phyloP scores from a whole-genome alignment of 208 protist species.

The Plasmodiophora brassicae region DNA sequence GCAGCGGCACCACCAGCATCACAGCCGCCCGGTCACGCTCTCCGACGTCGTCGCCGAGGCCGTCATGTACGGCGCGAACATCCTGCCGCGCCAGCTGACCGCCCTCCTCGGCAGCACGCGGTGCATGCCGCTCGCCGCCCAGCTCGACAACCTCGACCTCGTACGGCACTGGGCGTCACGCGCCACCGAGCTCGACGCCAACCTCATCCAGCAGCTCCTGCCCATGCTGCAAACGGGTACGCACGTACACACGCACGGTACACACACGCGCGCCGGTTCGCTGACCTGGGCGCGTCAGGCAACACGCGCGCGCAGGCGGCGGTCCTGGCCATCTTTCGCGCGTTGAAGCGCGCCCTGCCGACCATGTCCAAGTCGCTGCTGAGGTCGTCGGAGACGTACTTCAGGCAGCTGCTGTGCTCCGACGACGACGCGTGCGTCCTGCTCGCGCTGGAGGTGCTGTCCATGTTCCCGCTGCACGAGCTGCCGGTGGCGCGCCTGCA shows the following conservation, averaged over 20 bases:
- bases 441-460: neutral
- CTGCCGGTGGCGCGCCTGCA: neutral
- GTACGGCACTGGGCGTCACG: neutral
- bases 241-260: too few relatives aligned
- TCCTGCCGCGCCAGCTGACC: neutral
- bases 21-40: neutral
- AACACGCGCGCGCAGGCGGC: neutral
- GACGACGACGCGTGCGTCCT: neutral
- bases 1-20: neutral
- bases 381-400: neutral
- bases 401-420: neutral
- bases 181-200: neutral
- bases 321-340: slow-evolving; percentile 3
- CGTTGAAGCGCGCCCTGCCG: neutral
- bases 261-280: too few relatives aligned
- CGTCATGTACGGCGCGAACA: slow-evolving; percentile 15
- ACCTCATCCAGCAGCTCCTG: slow-evolving; percentile 13
- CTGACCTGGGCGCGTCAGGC: too few relatives aligned
- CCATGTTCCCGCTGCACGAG: slow-evolving; percentile 10
- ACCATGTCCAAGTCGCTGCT: neutral
- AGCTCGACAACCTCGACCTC: neutral
- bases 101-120: neutral
- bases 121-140: neutral
- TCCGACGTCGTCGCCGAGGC: slow-evolving; percentile 12
- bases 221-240: neutral